These are phyloP conservation scores for Suillus ampliporus DNA, from an alignment of 768 basidiomycete species.

Conservation along the genomic window DNA sequence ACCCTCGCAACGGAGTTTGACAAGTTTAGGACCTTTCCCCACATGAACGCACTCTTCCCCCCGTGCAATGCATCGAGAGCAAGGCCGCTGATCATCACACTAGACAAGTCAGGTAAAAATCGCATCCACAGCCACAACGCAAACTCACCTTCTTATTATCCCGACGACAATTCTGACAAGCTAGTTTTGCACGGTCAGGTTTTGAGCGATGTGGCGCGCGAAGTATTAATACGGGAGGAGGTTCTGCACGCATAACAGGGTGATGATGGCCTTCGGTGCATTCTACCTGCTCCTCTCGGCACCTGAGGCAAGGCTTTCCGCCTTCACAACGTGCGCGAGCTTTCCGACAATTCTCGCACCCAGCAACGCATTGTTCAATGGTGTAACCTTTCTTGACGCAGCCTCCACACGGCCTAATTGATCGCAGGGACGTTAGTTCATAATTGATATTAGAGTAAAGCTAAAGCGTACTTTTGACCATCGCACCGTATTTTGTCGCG, in stretches of 20 bases:
- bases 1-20: conserved; percentile 63
- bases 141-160: conserved; percentile 66
- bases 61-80: conserved; percentile 60
- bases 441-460: conserved; percentile 8
- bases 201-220: conserved; percentile 35
- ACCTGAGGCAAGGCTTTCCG: conserved; percentile 43
- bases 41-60: conserved; percentile 62
- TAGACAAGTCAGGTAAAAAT: conserved; percentile 26
- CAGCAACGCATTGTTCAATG: conserved; percentile 61
- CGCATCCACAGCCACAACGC: neutral
- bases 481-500: conserved; percentile 70
- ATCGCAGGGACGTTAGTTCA: conserved; percentile 3
- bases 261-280: conserved; percentile 51
- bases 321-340: conserved; percentile 51
- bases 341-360: conserved; percentile 63
- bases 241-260: conserved; percentile 29
- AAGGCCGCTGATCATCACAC: conserved; percentile 71
- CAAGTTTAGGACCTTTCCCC: conserved; percentile 58
- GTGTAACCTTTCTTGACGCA: conserved; percentile 61
- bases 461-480: conserved; percentile 48
- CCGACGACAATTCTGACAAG: conserved; percentile 63
- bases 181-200: conserved; percentile 60
- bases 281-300: conserved; percentile 42
- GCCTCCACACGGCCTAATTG: conserved; percentile 58
- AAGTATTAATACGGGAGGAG: conserved; percentile 28